Base-by-base conservation (phyloP, 257 asterid species). In the Lithospermum erythrorhizon region DNA sequence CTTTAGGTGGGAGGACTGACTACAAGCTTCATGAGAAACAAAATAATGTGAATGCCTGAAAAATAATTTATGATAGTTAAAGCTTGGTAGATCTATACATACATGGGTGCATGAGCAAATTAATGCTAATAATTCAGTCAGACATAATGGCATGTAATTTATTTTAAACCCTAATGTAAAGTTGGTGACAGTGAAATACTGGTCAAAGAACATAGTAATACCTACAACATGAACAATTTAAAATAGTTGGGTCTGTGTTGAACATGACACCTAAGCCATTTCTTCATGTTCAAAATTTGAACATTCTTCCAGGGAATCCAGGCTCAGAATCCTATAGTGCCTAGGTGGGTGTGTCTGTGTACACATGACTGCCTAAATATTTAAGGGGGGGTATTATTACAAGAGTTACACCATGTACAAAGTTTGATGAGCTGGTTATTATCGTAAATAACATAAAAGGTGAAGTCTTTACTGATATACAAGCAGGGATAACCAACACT, bases 21-120 rank as follows among this genome's bases (percentile, higher is more conserved):
- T 63, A 55, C 64, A 84, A 62, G 76, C 65, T 67, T 93, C 87
- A 74, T 65, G 55, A 61, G 78, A 58, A 73, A 67, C 57, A 21
- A 80, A 68, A 45, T 72, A 78, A 30, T 68, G 66, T 63, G 67
- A 49, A 62, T 78, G 81, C 94, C 98, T 91, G 90, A 75, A 29
- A 57, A 68, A 65, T 41, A 11, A 41, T 41, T 41, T 1, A 14
- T 11, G 16, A 41, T 41, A 41, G 18, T 41, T 11, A 41, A 13
- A 11, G 17, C 17, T 41, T 11, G 18, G 13, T 14, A 41, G 13
- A 41, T 41, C 16, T 41, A 41, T 41, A 14, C 4, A 41, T 41
- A 41, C 17, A 41, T 41, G 49, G 17, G 49, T 41, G 18, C 4
- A 18, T 2, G 49, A 8, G 47, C 32, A 27, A 6, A 41, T 41